Evolutionary conservation across 2,329 filamentous ascomycete genomes (phyloP), one percentile per base, ranked within the genome.

Genomic region (Cladobotryum mycophilum): DNA sequence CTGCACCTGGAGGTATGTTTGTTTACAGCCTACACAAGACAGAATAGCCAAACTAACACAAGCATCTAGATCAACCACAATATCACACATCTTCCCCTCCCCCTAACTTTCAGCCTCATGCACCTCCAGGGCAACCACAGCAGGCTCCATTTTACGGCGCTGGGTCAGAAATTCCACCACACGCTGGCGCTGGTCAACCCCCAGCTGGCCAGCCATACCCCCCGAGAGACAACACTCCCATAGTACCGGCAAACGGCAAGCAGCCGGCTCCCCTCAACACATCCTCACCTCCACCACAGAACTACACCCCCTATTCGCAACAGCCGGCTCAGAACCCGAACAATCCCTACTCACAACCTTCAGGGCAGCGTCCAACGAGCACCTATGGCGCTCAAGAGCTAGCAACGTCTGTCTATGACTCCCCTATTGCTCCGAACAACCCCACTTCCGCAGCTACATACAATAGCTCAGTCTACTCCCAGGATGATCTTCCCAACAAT

Each of bases 361-460:
- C 67, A 37, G 58, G 60, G 45, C 80, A 80, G 51, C 80, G 79
- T 14, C 84, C 82, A 3, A 79, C 84, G 61, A 85, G 82, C 65
- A 86, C 81, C 11, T 86, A 86, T 59, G 82, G 84, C 25, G 80
- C 87, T 1, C 88, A 91, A 67, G 88, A 92, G 69, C 74, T 92
- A 43, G 85, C 86, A 22, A 89, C 87, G 0, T 87, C 86, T 1
- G 81, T 81, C 9, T 91, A 90, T 61, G 86, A 90, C 66, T 87
- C 86, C 3, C 87, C 86, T 40, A 76, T 87, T 37, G 80, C 75
- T 12, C 66, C 75, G 5, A 74, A 78, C 62, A 76, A 74, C 61
- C 70, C 71, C 30, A 68, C 63, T 55, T 69, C 70, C 41, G 64
- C 67, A 14, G 67, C 69, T 18, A 69, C 73, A 2, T 79, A 73